phyloP scores from a whole-genome alignment of 441 rosid species.

The Populus hybrid region DNA sequence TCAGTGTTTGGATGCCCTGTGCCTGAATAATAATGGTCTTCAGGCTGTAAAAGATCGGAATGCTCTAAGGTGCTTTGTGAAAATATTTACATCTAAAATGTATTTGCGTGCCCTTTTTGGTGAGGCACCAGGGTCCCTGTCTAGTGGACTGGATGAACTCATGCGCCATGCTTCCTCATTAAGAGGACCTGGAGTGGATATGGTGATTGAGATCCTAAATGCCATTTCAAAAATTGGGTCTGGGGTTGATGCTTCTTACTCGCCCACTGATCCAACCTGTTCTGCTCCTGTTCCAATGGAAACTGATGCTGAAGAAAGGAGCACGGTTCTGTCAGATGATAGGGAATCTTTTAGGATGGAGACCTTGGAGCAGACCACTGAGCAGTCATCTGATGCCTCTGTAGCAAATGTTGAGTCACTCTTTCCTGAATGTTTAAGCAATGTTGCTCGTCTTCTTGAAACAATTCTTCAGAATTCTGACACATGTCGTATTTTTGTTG shows the following conservation, averaged over 20 bases:
- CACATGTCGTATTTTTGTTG: no score
- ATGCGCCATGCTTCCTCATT: conserved; percentile 91
- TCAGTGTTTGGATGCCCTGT: conserved; percentile 95
- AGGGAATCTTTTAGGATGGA: no score
- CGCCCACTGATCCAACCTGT: conserved; percentile 41
- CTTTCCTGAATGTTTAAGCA: no score
- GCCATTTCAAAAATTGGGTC: conserved; percentile 61
- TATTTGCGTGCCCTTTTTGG: conserved; percentile 84
- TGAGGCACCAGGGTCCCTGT: conserved; percentile 77
- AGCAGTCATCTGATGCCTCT: no score
- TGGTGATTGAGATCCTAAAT: conserved; percentile 84
- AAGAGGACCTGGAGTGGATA: conserved; percentile 86
- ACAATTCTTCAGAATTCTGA: no score
- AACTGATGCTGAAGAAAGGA: no score
- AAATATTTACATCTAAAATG: conserved; percentile 75
- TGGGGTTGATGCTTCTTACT: conserved; percentile 53
- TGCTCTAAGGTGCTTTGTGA: conserved; percentile 88
- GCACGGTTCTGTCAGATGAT: no score
- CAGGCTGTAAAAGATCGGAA: conserved; percentile 84
- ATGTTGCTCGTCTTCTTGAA: no score
- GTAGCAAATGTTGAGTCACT: no score
- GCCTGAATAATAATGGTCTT: conserved; percentile 86
- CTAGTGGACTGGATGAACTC: conserved; percentile 93
- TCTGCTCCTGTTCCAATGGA: conserved; percentile 54
- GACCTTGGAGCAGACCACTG: no score